Percentiles rank a stretch among this genome's conserved stretches.
Conservation (phyloP, 345 rosid species). For the Eucalyptus globulus region DNA sequence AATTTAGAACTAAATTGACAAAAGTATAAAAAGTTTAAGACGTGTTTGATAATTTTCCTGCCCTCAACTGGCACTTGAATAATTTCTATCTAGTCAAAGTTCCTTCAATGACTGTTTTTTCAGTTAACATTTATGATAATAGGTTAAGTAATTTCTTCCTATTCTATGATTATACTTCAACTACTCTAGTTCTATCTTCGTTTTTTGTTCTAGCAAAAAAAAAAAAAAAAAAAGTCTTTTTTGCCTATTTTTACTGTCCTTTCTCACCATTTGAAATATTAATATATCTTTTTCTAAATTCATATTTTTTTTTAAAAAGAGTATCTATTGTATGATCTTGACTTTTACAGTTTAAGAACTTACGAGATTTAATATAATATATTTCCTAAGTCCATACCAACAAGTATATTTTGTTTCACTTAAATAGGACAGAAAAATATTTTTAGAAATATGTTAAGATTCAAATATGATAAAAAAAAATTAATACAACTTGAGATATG, state of each 20-base stretch:
- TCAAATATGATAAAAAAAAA: neutral
- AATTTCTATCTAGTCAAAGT: neutral
- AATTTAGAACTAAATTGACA: too few relatives aligned
- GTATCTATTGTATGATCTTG: neutral
- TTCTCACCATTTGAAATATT: neutral
- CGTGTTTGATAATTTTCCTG: accelerated
- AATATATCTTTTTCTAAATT: neutral
- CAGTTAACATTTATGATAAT: neutral
- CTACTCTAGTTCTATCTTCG: neutral
- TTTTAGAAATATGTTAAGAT: neutral
- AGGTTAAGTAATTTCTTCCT: neutral
- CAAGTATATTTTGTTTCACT: neutral
- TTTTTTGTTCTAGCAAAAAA: too few relatives aligned
- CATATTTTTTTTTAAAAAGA: neutral
- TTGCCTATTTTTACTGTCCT: neutral
- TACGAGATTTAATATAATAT: neutral
- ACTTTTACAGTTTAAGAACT: neutral
- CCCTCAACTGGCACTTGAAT: accelerated
- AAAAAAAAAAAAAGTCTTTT: too few relatives aligned
- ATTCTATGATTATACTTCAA: neutral
- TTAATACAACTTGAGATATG: neutral
- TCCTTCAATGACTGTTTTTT: neutral
- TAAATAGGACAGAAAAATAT: neutral
- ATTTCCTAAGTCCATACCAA: neutral
- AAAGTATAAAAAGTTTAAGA: too few relatives aligned